These are phyloP conservation scores for Penicillium frequentans DNA, from an alignment of 2,329 filamentous ascomycete genomes.

Conservation along the genomic window DNA sequence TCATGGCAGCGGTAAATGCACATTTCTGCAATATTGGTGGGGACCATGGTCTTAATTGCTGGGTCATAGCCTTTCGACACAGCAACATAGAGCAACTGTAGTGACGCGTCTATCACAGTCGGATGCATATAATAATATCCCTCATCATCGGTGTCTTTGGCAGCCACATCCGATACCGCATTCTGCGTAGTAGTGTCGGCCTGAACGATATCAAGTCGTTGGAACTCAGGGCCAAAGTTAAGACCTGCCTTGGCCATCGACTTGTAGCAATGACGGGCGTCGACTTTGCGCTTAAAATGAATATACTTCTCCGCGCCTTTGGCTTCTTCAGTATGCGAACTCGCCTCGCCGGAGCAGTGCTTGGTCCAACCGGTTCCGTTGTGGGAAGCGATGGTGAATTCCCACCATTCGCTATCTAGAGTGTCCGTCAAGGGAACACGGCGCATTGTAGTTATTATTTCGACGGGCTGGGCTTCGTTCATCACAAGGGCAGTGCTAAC, in stretches of 20 bases:
- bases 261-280: neutral
- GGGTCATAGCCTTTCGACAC: conserved; percentile 11
- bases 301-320: neutral
- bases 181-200: neutral
- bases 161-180: neutral
- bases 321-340: neutral
- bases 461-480: neutral
- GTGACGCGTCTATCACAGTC: conserved; percentile 17
- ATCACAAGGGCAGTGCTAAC: neutral
- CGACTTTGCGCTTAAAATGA: neutral
- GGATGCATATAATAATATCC: conserved; percentile 21
- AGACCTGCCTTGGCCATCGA: neutral
- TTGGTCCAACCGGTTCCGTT: conserved; percentile 22
- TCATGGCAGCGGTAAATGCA: conserved; percentile 5
- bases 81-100: conserved; percentile 21
- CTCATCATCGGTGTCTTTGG: neutral
- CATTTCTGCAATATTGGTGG: conserved; percentile 19
- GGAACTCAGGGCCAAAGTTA: neutral
- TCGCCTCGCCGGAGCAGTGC: conserved; percentile 25
- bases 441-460: neutral
- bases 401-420: conserved; percentile 21
- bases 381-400: conserved; percentile 26
- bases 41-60: conserved; percentile 14
- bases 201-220: neutral
- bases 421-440: neutral